Evolutionary conservation across 179 eudicot genomes (phyloP).

Genomic region (Sideroxylon spinosum): DNA sequence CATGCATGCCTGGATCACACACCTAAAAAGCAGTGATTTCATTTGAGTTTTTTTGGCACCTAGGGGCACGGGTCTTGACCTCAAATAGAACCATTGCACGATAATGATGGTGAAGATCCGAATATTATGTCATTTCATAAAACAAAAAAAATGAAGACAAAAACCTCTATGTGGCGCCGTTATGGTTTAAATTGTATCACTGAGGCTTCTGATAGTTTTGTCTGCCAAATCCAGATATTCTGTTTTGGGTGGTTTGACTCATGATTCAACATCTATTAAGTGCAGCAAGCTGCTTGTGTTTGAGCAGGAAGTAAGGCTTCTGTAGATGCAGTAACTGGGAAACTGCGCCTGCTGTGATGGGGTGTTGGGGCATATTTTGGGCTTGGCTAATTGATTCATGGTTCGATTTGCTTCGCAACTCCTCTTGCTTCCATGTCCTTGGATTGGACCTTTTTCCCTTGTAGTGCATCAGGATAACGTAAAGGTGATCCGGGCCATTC

Average conservation of each 20-base stretch:
- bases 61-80: neutral
- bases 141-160: neutral
- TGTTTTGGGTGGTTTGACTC: neutral
- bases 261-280: neutral
- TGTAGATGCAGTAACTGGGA: slow-evolving; percentile 79
- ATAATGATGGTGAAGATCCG: too few relatives aligned
- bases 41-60: neutral
- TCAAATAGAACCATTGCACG: neutral
- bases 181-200: neutral
- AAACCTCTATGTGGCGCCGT: too few relatives aligned
- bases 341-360: slow-evolving; percentile 66
- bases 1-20: neutral
- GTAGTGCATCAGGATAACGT: neutral
- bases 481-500: neutral
- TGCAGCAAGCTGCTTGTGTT: neutral
- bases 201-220: neutral
- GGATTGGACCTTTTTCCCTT: neutral
- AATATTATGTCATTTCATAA: neutral
- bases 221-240: neutral
- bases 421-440: neutral
- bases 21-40: neutral
- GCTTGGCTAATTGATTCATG: neutral
- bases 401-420: slow-evolving; percentile 15
- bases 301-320: slow-evolving; percentile 60
- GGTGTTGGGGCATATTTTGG: neutral